These are phyloP conservation scores for Citrus glauca DNA, from an alignment of 345 rosid genomes.

Conservation along the genomic window DNA sequence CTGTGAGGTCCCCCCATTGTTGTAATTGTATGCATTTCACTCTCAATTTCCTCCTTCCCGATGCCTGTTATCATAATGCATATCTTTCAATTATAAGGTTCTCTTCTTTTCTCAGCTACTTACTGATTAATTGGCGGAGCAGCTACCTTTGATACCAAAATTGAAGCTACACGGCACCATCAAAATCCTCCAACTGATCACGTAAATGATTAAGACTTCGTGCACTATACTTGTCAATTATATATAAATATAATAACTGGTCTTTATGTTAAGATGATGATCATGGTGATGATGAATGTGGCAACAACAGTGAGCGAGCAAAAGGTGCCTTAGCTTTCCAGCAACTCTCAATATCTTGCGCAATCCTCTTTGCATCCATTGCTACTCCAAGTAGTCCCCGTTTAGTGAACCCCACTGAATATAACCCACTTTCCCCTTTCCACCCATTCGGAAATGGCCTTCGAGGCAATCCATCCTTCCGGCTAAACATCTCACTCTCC, in stretches of 20 bases:
- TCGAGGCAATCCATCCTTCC: slow-evolving; percentile 72
- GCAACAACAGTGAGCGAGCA: slow-evolving; percentile 14
- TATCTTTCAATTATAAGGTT: neutral
- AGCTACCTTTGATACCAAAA: slow-evolving; percentile 8
- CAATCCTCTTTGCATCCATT: slow-evolving; percentile 75
- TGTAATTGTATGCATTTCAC: neutral
- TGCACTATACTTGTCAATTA: neutral
- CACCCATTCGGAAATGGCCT: slow-evolving; percentile 81
- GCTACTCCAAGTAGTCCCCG: slow-evolving; percentile 81
- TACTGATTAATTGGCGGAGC: slow-evolving; percentile 19
- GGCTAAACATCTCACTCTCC: slow-evolving; percentile 75
- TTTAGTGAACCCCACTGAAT: slow-evolving; percentile 90
- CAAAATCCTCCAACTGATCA: slow-evolving; percentile 15
- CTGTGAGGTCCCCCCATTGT: slow-evolving; percentile 12
- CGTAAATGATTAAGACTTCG: neutral
- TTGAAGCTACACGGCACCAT: slow-evolving; percentile 11
- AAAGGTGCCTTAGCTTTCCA: slow-evolving; percentile 33
- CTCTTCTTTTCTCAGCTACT: neutral
- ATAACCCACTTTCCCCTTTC: slow-evolving; percentile 90
- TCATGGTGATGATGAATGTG: slow-evolving; percentile 12
- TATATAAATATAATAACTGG: no score
- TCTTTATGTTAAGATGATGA: neutral
- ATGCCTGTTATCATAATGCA: slow-evolving; percentile 1
- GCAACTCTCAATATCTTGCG: slow-evolving; percentile 57
- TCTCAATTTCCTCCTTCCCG: slow-evolving; percentile 13